A percentile compares a stretch with the other conserved stretches of the same genome.
These are phyloP conservation scores for Geranium incanum DNA, from an alignment of 441 rosid species.

Conservation along the genomic window DNA sequence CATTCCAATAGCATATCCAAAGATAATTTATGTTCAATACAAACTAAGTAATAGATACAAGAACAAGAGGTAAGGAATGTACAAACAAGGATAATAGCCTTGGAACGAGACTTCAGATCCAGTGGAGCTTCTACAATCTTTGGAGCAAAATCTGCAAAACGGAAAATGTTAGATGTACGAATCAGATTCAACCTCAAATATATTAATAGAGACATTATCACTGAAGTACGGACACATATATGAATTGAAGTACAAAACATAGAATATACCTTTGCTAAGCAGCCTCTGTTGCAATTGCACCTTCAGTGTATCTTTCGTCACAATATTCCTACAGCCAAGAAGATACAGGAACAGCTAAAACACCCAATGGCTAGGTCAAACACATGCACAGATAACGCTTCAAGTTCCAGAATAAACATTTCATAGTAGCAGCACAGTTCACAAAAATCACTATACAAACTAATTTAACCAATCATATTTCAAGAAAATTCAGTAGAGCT, in stretches of 20 bases:
- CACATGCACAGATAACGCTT: neutral
- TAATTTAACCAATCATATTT: neutral
- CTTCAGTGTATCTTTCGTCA: constrained; percentile 36
- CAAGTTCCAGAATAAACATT: neutral
- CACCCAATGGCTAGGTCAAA: neutral
- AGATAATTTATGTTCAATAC: neutral
- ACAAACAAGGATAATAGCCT: constrained; percentile 92
- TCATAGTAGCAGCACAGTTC: neutral
- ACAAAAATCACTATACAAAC: neutral
- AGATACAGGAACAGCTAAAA: neutral
- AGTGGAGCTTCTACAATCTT: constrained; percentile 36
- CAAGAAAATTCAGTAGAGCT: neutral
- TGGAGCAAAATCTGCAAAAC: constrained; percentile 41
- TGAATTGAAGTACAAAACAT: constrained; percentile 5
- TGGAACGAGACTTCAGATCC: constrained; percentile 42
- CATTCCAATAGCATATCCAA: neutral
- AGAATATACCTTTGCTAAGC: constrained; percentile 38
- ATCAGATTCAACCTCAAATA: constrained; percentile 8
- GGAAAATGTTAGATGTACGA: constrained; percentile 9
- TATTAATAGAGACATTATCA: neutral
- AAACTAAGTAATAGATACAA: constrained; percentile 16
- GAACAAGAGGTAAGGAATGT: constrained; percentile 47
- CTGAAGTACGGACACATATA: constrained; percentile 7
- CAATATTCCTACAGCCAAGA: constrained; percentile 46
- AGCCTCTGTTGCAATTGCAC: constrained; percentile 54